phyloP scores from a whole-genome alignment of 768 basidiomycete genomes.

The Gelatoporia subvermispora region DNA sequence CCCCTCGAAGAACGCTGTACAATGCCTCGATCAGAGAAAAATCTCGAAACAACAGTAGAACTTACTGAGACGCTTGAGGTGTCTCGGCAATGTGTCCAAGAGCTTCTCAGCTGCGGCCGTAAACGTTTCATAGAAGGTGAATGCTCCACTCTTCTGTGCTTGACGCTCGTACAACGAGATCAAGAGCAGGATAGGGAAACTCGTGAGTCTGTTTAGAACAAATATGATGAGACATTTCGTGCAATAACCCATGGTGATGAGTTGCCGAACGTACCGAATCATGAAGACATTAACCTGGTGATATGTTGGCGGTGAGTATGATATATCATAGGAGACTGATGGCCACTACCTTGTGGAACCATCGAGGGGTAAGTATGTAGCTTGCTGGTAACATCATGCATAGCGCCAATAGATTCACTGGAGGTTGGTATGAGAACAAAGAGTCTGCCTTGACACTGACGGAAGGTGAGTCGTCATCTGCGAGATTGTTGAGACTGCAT shows the following conservation, averaged over 20 bases:
- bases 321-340: constrained; percentile 10
- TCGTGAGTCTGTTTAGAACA: constrained; percentile 51
- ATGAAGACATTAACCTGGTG: constrained; percentile 79
- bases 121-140: constrained; percentile 70
- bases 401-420: constrained; percentile 85
- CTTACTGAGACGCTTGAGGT: constrained; percentile 70
- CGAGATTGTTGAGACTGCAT: background rate
- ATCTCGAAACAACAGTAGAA: constrained; percentile 1
- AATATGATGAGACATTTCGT: background rate
- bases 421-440: constrained; percentile 91
- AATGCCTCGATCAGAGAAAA: background rate
- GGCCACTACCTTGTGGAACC: constrained; percentile 87
- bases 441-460: constrained; percentile 81
- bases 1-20: constrained; percentile 74
- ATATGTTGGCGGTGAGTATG: constrained; percentile 9
- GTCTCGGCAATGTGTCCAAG: constrained; percentile 72
- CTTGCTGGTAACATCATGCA: constrained; percentile 83
- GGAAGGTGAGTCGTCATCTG: background rate
- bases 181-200: constrained; percentile 74
- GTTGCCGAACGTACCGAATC: constrained; percentile 51
- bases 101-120: constrained; percentile 60
- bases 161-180: constrained; percentile 89
- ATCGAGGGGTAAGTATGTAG: constrained; percentile 84
- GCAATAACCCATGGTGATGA: background rate
- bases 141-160: constrained; percentile 60